Percentiles rank a stretch among this genome's conserved stretches.
Evolutionary conservation across 2,329 filamentous ascomycete genomes (phyloP).

Genomic region (Escovopsis sp.): DNA sequence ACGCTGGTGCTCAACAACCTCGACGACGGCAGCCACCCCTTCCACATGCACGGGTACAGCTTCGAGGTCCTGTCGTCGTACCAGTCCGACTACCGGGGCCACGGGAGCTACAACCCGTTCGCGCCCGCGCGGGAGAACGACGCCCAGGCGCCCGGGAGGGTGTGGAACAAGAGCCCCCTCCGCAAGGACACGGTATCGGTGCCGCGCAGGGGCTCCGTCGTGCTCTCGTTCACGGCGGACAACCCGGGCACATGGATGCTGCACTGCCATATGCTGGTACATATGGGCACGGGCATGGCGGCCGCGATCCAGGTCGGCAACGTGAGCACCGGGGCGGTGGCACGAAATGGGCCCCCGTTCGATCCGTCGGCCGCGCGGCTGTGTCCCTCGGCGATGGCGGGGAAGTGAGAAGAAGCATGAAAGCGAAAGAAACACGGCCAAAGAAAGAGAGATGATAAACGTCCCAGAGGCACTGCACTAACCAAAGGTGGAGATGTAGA

Average conservation of each 20-base stretch:
- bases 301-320: slow-evolving; percentile 13
- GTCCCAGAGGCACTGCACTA: too few species aligned
- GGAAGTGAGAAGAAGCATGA: too few species aligned
- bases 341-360: slow-evolving; percentile 4
- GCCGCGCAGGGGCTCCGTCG: slow-evolving; percentile 15
- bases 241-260: slow-evolving; percentile 16
- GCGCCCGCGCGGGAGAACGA: slow-evolving; percentile 4
- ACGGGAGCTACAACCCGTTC: slow-evolving; percentile 14
- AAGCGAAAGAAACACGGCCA: too few species aligned
- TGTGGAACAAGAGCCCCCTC: slow-evolving; percentile 9
- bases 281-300: slow-evolving; percentile 13
- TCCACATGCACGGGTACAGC: slow-evolving; percentile 42
- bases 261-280: slow-evolving; percentile 17
- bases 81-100: slow-evolving; percentile 9
- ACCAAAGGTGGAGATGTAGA: too few species aligned
- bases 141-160: background rate
- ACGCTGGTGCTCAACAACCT: slow-evolving; percentile 19
- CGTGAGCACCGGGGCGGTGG: slow-evolving; percentile 8
- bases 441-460: too few species aligned
- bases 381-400: slow-evolving; percentile 1
- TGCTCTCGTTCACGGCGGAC: slow-evolving; percentile 11
- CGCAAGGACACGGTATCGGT: slow-evolving; percentile 26
- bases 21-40: slow-evolving; percentile 18
- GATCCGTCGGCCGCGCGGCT: slow-evolving; percentile 6
- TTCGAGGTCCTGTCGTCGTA: slow-evolving; percentile 28